Base-by-base conservation (phyloP, 2,329 filamentous ascomycete species). In the Sporothrix variecibatus region DNA sequence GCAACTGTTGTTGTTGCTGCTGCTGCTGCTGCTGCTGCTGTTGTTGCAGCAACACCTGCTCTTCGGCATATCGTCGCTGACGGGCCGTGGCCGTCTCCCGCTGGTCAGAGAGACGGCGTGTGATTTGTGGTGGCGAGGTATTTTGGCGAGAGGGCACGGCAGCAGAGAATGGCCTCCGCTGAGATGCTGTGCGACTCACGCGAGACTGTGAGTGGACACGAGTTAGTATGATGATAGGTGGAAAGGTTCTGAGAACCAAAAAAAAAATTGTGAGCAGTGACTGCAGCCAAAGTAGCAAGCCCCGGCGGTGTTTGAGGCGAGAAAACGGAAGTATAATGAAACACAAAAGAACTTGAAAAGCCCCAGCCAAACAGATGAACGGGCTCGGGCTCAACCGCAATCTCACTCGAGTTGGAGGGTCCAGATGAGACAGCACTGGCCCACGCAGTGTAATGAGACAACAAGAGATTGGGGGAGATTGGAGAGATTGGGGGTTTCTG, bases 31-130 rank as follows among this genome's bases (percentile, higher is more conserved):
- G 38, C 38, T 11, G 43, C 40, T 69, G 67, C 28, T 56, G 43
- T 20, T 69, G 67, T 15, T 53, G 67, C 6, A 38, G 46, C 20
- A 79, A 77, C 8, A 82, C 79, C 75, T 84, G 83, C 11, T 86
- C 84, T n/a, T 87, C 85, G 28, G 79, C 79, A 20, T 78, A 72
- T 38, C 80, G 78, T 80, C 85, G 81, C 77, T 81, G 77, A 77
- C 84, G 80, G 76, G 82, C 81, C 15, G 82, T 84, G 53, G 82
- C 81, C 17, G 82, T 84, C 56, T 89, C 87, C 76, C 87, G 85
- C 77, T 88, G 87, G 72, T 90, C 88, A 2, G 88, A 90, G 53
- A 90, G 82, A 31, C 88, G 87, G 51, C 88, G 86, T 73, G 82
- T 81, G 34, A 87, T 76, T 65, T 83, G 84, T 20, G 88, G 85